Conservation (phyloP, 2,329 filamentous ascomycete species). For the Verticillium dahliae region DNA sequence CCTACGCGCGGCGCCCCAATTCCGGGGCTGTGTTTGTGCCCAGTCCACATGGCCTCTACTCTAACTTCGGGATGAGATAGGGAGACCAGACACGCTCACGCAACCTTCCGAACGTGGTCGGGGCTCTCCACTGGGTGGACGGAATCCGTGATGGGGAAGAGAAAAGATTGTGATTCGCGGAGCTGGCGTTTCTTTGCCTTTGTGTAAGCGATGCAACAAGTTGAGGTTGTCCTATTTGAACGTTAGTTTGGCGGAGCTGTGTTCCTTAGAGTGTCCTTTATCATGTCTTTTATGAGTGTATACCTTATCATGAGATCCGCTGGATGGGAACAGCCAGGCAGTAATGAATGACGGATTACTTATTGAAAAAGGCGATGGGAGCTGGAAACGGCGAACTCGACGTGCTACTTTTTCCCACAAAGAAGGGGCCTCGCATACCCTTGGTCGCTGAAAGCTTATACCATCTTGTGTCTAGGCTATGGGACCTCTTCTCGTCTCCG, state of each 20-base stretch:
- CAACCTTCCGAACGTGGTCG: not conserved
- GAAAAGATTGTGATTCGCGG: not conserved
- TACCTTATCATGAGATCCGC: not conserved
- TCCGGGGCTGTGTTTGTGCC: not conserved
- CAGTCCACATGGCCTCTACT: not conserved
- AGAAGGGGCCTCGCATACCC: too few species aligned
- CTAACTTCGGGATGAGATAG: not conserved
- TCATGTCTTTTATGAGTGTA: not conserved
- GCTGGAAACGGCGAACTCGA: too few species aligned
- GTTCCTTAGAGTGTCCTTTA: not conserved
- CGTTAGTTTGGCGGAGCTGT: not conserved
- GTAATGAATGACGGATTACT: not conserved
- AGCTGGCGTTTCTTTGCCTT: not conserved
- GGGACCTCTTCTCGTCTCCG: too few species aligned
- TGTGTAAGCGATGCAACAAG: not conserved
- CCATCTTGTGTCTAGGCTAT: too few species aligned
- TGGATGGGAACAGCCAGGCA: not conserved
- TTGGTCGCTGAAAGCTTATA: too few species aligned
- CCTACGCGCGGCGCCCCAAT: not conserved
- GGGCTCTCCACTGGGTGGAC: not conserved
- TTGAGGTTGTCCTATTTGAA: not conserved
- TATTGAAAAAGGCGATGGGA: not conserved
- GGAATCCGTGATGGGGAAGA: not conserved
- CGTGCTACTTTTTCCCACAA: too few species aligned
- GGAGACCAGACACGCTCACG: not conserved